Evolutionary conservation across 2,329 filamentous ascomycete species (phyloP).

Genomic region (Aspergillus udagawae): DNA sequence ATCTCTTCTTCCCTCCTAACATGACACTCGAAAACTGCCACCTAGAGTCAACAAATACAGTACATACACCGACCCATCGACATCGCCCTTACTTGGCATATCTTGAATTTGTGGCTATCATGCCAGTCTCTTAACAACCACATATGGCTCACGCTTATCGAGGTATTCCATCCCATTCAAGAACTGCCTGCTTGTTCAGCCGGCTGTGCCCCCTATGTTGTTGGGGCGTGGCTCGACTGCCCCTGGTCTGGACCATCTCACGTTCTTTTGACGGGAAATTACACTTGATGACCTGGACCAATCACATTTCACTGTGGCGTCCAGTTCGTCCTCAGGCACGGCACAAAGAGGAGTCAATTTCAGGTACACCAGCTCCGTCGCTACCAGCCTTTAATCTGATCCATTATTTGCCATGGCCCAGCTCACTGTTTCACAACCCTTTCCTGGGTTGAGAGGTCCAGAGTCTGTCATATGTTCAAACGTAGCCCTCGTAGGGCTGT

Average conservation of each 20-base stretch:
- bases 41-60: background rate
- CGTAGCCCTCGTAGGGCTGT: background rate
- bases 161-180: background rate
- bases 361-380: background rate
- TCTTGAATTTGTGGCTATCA: background rate
- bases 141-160: background rate
- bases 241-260: constrained; percentile 15
- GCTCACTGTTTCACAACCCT: background rate
- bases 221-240: constrained; percentile 4
- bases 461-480: background rate
- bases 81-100: background rate
- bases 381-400: background rate
- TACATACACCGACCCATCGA: background rate
- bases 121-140: background rate
- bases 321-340: constrained; percentile 10
- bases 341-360: background rate
- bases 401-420: background rate
- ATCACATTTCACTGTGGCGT: constrained; percentile 4
- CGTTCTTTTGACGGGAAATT: constrained; percentile 16
- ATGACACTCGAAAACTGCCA: background rate
- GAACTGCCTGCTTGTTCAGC: background rate
- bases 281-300: constrained; percentile 6
- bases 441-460: background rate
- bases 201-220: background rate
- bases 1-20: background rate